A percentile compares a stretch with the other conserved stretches of the same genome.
Conservation (phyloP, 2,329 filamentous ascomycete genomes). For the Fusarium clavum region DNA sequence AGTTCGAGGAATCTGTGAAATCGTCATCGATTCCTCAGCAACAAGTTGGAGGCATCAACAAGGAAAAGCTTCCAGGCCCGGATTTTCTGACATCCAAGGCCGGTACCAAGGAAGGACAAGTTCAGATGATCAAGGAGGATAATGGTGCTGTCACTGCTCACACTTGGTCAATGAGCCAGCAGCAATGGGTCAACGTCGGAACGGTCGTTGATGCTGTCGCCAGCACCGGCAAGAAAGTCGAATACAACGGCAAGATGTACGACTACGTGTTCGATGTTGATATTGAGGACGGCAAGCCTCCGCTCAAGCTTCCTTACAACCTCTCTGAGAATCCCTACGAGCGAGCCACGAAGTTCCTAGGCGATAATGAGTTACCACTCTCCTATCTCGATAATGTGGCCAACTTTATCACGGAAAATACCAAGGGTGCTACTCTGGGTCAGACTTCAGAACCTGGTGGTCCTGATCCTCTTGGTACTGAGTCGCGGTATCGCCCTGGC, state of each 20-base stretch:
- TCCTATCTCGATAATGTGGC: slow-evolving; percentile 91
- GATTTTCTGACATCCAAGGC: slow-evolving; percentile 85
- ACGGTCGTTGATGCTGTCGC: slow-evolving; percentile 91
- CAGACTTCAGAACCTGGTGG: slow-evolving; percentile 63
- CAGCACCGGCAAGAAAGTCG: slow-evolving; percentile 81
- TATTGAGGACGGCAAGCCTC: slow-evolving; percentile 92
- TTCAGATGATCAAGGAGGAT: slow-evolving; percentile 87
- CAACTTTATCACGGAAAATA: slow-evolving; percentile 91
- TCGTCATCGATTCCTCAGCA: slow-evolving; percentile 89
- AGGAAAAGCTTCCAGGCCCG: slow-evolving; percentile 88
- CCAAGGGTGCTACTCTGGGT: slow-evolving; percentile 86
- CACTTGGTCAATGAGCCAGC: slow-evolving; percentile 79
- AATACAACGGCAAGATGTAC: slow-evolving; percentile 87
- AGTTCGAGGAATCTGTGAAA: slow-evolving; percentile 86
- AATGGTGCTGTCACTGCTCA: slow-evolving; percentile 88
- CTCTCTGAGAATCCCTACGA: slow-evolving; percentile 93
- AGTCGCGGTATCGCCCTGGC: slow-evolving; percentile 82
- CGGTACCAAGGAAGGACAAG: slow-evolving; percentile 96
- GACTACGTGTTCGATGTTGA: slow-evolving; percentile 98
- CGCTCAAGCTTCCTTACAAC: slow-evolving; percentile 94
- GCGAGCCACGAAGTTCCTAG: slow-evolving; percentile 88
- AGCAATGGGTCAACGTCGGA: slow-evolving; percentile 89
- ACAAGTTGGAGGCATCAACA: slow-evolving; percentile 85
- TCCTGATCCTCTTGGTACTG: slow-evolving; percentile 81
- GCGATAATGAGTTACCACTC: slow-evolving; percentile 87